Evolutionary conservation across 108 stramenopile species (phyloP), one percentile per base, ranked within the genome.

Genomic region (Cyclostephanos tholiformis): DNA sequence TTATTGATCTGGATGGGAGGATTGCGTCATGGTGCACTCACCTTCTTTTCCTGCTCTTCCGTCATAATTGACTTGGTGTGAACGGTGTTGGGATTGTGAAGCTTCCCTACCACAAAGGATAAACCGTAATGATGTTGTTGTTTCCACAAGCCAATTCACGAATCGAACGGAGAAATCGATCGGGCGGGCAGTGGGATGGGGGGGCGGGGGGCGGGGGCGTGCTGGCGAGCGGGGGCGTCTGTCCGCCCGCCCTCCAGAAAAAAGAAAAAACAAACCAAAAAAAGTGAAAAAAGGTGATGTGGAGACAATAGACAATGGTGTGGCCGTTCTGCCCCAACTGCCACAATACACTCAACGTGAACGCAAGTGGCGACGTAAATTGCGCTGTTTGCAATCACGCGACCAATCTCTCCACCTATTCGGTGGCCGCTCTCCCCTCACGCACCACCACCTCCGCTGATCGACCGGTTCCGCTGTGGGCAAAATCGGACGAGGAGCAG

Each of bases 281-380:
- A n/a, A n/a, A n/a, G n/a, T n/a, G n/a, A n/a, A n/a, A n/a, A n/a
- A n/a, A n/a, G n/a, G n/a, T n/a, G n/a, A n/a, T n/a, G n/a, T n/a
- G n/a, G n/a, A n/a, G n/a, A n/a, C n/a, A n/a, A n/a, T n/a, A 41
- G 17, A 60, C 32, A 12, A 94, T 89, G 89, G 50, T 71, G 17
- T 94, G 90, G 91, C 94, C 94, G 25, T 95, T 95, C 60, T 95
- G 94, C 72, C 91, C 91, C 19, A 67, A 82, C 10, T 95, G 94
- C 68, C 87, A 80, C 27, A 77, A 90, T 11, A 90, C 90, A 16
- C 77, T 95, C 23, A 67, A 46, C 22, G 89, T 92, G 2, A 82
- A 91, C 57, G 65, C 64, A 2, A 66, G 78, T 11, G 94, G 94
- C 30, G 64, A 75, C n/a, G 89, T 95, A 52, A 66, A 75, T 44